phyloP scores from a whole-genome alignment of 495 filamentous ascomycete species.

The Tirmania nivea region DNA sequence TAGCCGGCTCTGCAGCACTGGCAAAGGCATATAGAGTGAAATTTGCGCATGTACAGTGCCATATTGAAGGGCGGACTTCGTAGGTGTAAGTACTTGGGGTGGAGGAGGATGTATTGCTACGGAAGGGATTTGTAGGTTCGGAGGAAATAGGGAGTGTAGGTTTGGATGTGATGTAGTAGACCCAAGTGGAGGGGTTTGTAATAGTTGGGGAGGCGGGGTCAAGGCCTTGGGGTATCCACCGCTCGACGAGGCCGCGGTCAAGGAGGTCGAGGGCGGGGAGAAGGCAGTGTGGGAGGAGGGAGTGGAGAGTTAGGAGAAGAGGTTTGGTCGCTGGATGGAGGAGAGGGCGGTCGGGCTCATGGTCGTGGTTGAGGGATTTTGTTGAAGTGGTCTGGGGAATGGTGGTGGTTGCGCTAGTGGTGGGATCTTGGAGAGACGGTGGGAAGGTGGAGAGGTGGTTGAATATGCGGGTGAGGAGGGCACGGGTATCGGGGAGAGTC shows the following conservation, averaged over 20 bases:
- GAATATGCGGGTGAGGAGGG: no score
- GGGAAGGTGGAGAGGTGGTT: no score
- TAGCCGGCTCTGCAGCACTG: neutral
- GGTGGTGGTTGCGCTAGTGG: neutral
- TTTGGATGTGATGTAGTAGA: neutral
- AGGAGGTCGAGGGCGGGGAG: conserved; percentile 46
- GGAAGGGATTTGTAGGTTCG: neutral
- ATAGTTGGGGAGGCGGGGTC: neutral
- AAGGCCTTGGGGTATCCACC: neutral
- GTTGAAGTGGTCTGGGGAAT: neutral
- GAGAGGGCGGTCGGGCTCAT: conserved; percentile 18
- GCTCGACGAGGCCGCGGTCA: neutral
- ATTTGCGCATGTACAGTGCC: neutral
- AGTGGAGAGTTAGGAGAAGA: conserved; percentile 32
- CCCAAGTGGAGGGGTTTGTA: neutral
- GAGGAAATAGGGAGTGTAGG: neutral
- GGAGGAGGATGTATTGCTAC: neutral
- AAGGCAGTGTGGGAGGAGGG: conserved; percentile 31
- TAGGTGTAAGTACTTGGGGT: neutral
- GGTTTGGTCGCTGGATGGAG: neutral
- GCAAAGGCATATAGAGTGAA: neutral
- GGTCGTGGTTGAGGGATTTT: conserved; percentile 4
- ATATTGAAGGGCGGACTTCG: neutral
- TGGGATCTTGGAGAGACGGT: neutral
- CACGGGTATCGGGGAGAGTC: no score